Conservation (phyloP, 1,284 basidiomycete genomes). For the Microbotryomycetes sp. region DNA sequence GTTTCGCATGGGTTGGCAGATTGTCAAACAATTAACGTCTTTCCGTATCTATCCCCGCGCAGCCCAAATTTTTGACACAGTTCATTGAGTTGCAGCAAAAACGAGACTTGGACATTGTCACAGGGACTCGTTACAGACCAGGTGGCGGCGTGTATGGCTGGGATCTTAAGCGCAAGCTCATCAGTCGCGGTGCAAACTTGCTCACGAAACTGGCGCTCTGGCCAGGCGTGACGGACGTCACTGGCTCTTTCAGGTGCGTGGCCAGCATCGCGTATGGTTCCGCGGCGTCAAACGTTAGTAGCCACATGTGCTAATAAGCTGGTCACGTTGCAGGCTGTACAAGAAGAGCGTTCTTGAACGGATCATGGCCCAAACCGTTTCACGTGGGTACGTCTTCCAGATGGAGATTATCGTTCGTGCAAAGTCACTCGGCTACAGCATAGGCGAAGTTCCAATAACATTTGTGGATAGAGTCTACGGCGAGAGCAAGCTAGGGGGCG, state of each 20-base stretch:
- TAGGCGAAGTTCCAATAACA: conserved; percentile 86
- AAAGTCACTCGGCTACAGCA: conserved; percentile 66
- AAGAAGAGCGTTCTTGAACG: conserved; percentile 65
- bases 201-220: conserved; percentile 71
- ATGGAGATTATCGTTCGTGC: conserved; percentile 96
- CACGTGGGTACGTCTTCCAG: conserved; percentile 89
- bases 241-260: conserved; percentile 73
- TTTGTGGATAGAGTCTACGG: conserved; percentile 90
- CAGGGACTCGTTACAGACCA: conserved; percentile 72
- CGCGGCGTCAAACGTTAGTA: neutral
- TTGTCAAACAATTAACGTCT: neutral
- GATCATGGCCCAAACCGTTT: conserved; percentile 73
- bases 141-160: conserved; percentile 78
- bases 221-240: conserved; percentile 78
- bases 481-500: conserved; percentile 81
- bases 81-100: conserved; percentile 75
- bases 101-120: conserved; percentile 79
- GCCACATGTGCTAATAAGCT: neutral
- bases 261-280: neutral
- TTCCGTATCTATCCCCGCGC: neutral
- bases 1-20: conserved; percentile 37
- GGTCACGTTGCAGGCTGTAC: conserved; percentile 59
- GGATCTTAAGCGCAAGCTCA: conserved; percentile 79
- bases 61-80: conserved; percentile 87
- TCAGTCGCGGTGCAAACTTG: conserved; percentile 78